Percentiles rank a stretch among this genome's conserved stretches.
Evolutionary conservation across 495 filamentous ascomycete species (phyloP).

Genomic region (Astrocystis sublimbata): DNA sequence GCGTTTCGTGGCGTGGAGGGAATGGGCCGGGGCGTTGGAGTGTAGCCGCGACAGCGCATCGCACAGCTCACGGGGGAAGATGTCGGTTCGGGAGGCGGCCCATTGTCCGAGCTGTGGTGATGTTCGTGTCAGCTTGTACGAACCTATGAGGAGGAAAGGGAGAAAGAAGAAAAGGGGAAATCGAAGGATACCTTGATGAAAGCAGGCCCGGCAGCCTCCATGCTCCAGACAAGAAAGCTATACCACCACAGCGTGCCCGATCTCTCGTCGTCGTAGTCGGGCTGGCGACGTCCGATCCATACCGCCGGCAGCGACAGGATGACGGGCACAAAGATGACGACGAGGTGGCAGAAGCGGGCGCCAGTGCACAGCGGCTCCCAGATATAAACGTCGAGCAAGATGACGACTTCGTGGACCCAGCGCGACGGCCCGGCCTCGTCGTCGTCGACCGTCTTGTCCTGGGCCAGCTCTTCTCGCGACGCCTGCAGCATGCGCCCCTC

Average conservation of each 20-base stretch:
- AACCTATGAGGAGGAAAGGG: neutral
- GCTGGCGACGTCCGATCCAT: constrained; percentile 67
- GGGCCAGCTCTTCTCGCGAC: constrained; percentile 72
- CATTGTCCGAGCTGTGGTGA: constrained; percentile 85
- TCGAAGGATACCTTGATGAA: constrained; percentile 85
- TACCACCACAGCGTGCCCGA: constrained; percentile 95
- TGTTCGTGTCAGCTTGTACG: constrained; percentile 25
- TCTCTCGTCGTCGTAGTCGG: constrained; percentile 66
- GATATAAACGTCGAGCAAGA: constrained; percentile 70
- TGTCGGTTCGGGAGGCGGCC: constrained; percentile 95
- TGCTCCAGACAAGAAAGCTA: constrained; percentile 76
- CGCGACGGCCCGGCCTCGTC: constrained; percentile 58
- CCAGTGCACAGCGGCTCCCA: constrained; percentile 89
- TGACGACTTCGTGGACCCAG: constrained; percentile 53
- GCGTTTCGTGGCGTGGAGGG: constrained; percentile 73
- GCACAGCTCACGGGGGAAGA: constrained; percentile 95
- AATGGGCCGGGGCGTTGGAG: constrained; percentile 90
- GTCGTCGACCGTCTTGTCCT: constrained; percentile 63
- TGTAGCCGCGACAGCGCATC: constrained; percentile 92
- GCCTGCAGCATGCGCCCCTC: constrained; percentile 84
- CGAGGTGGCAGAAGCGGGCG: constrained; percentile 78
- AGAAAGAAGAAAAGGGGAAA: neutral
- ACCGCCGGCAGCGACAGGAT: constrained; percentile 75
- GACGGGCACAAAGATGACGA: constrained; percentile 88
- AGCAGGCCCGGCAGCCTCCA: constrained; percentile 93